Evolutionary conservation across 129 eudicot species (phyloP).

Genomic region (Tagetes patula): DNA sequence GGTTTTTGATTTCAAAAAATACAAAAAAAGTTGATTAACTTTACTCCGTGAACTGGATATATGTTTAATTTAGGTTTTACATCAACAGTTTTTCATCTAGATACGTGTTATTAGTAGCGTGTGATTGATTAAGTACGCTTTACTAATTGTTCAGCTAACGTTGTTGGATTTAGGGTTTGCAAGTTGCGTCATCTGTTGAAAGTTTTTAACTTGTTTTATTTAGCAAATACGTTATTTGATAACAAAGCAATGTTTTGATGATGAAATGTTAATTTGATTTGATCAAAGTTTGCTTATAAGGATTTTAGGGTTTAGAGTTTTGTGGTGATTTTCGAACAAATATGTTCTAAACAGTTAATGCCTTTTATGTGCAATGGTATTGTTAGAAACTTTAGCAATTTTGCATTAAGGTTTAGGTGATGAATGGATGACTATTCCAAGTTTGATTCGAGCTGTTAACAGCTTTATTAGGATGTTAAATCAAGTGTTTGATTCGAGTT

Average conservation of each 20-base stretch:
- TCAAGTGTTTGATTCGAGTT: neutral
- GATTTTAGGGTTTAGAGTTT: constrained; percentile 14
- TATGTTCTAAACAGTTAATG: neutral
- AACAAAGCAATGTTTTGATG: neutral
- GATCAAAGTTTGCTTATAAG: constrained; percentile 1
- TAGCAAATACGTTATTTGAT: neutral
- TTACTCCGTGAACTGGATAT: neutral
- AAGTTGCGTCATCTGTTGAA: neutral
- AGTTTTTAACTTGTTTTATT: neutral
- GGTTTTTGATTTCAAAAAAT: neutral
- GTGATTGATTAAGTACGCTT: neutral
- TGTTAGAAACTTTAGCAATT: constrained; percentile 8
- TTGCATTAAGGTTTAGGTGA: neutral
- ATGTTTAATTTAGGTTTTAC: constrained; percentile 17
- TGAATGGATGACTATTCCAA: constrained; percentile 10
- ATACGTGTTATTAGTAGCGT: neutral
- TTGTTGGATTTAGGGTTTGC: constrained; percentile 10
- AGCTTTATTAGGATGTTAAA: neutral
- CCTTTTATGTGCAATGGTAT: neutral
- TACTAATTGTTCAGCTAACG: neutral
- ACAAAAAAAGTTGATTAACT: neutral
- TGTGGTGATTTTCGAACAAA: neutral
- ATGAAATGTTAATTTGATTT: too few species aligned
- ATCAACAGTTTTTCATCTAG: neutral
- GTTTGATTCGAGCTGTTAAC: neutral